Evolutionary conservation across 495 filamentous ascomycete species (phyloP), one percentile per base, ranked within the genome.

Genomic region (Corynascus novoguineensis): DNA sequence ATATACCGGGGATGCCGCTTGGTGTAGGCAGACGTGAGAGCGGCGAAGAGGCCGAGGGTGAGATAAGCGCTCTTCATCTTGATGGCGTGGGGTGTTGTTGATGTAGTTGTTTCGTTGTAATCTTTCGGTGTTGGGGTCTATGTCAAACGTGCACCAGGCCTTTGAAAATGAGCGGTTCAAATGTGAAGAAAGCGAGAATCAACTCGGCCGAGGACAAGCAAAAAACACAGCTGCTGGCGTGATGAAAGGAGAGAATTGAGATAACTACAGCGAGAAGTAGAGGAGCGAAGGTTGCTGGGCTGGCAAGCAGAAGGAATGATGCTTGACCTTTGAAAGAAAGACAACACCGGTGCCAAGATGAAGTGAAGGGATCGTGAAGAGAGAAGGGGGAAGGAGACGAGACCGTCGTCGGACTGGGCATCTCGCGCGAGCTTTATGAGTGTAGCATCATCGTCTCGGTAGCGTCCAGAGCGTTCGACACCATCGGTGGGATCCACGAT

Each of bases 61-160:
- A 76, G 60, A 53, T 66, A 60, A 45, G 70, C 55, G 60, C 73
- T 58, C 73, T 79, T 78, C 76, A 79, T 79, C 61, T 73, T 77
- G 64, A 35, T 59, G 62, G 31, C 52, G 50, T 53, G 27, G 55
- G 1, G 50, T 42, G 3, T 34, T 51, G n/a, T n/a, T n/a, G n/a
- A n/a, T n/a, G n/a, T n/a, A n/a, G n/a, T n/a, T n/a, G 44, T 45
- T 57, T 37, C 41, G 46, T 55, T 22, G 59, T 35, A 25, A n/a
- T n/a, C n/a, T 52, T 55, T 53, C 55, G 40, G 44, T 42, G 60
- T 7, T 15, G 29, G 19, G 22, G 17, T 32, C 3, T 50, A 52
- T 55, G 55, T 56, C 29, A 56, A 52, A 55, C 1, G 53, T 56
- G 65, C 59, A 24, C 64, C 62, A 44, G 61, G 62, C 60, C 42